A percentile compares a stretch with the other conserved stretches of the same genome.
Conservation (phyloP, 495 filamentous ascomycete species). For the Hypomontagnella monticulosa region DNA sequence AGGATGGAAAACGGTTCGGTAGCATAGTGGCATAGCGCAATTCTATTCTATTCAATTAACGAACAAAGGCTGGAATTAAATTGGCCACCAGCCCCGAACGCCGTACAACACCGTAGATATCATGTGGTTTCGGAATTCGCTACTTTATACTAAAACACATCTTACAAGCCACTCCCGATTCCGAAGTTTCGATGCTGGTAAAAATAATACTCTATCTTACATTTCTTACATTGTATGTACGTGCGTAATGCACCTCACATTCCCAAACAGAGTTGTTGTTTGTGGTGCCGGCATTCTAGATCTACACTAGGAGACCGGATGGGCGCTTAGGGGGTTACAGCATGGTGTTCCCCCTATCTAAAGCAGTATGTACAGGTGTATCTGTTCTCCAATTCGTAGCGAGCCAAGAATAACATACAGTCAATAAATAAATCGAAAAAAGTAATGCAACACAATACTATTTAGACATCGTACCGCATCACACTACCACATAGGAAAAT, state of each 20-base stretch:
- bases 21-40: no score
- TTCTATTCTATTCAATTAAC: no score
- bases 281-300: slow-evolving; percentile 22
- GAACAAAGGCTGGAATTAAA: neutral
- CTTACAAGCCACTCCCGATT: slow-evolving; percentile 1
- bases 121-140: neutral
- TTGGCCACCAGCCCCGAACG: no score
- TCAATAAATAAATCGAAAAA: neutral
- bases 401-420: slow-evolving; percentile 2
- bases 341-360: neutral
- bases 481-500: no score
- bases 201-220: neutral
- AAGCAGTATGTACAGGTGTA: neutral
- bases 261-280: slow-evolving; percentile 28
- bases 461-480: no score
- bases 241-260: slow-evolving; percentile 18
- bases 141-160: neutral
- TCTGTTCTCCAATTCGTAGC: neutral
- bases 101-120: neutral
- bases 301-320: slow-evolving; percentile 14
- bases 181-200: slow-evolving; percentile 1
- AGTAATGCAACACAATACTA: neutral
- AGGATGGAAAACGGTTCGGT: slow-evolving; percentile 7
- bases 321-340: slow-evolving; percentile 29
- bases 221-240: neutral